Evolutionary conservation across 345 rosid species (phyloP).

Genomic region (Reutealis trisperma): DNA sequence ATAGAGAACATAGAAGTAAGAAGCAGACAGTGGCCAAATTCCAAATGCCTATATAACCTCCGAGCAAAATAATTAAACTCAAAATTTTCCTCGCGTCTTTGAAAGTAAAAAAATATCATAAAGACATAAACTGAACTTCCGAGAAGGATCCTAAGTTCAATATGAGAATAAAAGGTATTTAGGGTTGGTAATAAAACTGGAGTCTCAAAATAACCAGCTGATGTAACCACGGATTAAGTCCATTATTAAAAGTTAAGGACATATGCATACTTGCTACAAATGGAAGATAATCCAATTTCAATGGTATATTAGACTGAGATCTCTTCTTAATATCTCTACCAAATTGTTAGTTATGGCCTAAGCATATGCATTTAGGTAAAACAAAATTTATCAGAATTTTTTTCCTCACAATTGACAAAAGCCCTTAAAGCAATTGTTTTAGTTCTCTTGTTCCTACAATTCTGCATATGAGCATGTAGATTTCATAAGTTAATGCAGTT

Average conservation of each 20-base stretch:
- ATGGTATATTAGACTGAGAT: neutral
- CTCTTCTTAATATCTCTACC: neutral
- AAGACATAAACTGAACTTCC: neutral
- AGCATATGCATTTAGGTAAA: neutral
- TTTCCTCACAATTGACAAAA: neutral
- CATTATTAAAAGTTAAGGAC: neutral
- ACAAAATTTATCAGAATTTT: neutral
- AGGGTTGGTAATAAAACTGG: no score
- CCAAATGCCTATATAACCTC: constrained; percentile 58
- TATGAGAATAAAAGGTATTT: no score
- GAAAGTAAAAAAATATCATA: neutral
- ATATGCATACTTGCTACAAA: neutral
- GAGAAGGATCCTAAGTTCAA: neutral
- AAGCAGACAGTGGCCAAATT: constrained; percentile 74
- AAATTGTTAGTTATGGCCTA: neutral
- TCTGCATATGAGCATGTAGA: neutral
- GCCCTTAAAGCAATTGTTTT: neutral
- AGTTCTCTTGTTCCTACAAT: neutral
- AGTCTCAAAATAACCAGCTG: no score
- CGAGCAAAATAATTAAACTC: constrained; percentile 35
- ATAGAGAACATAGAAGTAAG: constrained; percentile 66
- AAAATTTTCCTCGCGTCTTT: neutral
- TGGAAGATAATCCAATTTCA: neutral
- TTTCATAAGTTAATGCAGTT: neutral
- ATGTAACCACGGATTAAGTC: neutral